These are phyloP conservation scores for Senna tora DNA, from an alignment of 306 rosid species.

Conservation along the genomic window DNA sequence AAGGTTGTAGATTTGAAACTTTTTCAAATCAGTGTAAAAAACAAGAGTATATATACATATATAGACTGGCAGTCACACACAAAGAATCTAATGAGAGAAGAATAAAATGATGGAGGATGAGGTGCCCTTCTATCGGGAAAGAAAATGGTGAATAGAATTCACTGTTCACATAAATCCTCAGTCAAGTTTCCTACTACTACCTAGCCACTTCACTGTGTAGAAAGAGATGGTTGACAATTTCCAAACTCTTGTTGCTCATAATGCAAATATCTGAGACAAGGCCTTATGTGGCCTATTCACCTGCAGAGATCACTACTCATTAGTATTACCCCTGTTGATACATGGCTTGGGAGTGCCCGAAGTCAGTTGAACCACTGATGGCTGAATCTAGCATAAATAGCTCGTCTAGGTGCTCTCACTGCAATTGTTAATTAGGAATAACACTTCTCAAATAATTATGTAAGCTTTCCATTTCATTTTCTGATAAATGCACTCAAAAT, in stretches of 20 bases:
- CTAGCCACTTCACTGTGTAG: background rate
- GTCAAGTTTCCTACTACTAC: background rate
- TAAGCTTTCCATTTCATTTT: background rate
- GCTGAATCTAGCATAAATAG: background rate
- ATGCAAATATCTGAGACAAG: background rate
- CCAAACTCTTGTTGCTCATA: background rate
- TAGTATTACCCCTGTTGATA: background rate
- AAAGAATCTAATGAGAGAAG: background rate
- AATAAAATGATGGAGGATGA: background rate
- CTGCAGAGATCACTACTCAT: background rate
- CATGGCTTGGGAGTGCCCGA: background rate
- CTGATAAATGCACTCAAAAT: constrained; percentile 4
- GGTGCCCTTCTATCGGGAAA: background rate
- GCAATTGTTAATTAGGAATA: background rate
- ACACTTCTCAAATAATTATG: constrained; percentile 6
- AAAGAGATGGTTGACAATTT: background rate
- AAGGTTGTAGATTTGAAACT: background rate
- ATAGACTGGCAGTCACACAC: background rate
- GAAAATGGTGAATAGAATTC: background rate
- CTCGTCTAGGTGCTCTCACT: constrained; percentile 1
- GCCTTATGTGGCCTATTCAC: background rate
- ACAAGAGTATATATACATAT: background rate
- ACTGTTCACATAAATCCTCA: background rate
- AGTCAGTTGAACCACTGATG: too few species aligned
- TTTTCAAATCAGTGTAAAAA: background rate